A percentile compares a stretch with the other conserved stretches of the same genome.
phyloP scores from a whole-genome alignment of 169 alveolate genomes.

The Toxoplasma gondii region DNA sequence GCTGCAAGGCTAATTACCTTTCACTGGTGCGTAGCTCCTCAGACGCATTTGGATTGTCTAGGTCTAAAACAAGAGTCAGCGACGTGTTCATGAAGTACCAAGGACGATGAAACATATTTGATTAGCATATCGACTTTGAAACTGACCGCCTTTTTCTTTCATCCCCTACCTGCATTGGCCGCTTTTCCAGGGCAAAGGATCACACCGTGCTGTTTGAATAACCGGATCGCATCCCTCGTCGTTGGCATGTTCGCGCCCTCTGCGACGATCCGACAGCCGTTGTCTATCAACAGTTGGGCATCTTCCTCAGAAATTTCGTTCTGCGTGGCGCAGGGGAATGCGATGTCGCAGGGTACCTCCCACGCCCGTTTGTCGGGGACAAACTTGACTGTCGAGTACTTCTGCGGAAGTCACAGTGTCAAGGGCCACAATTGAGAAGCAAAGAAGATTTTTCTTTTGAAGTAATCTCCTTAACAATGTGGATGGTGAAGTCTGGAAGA shows the following conservation, averaged over 20 bases:
- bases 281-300: constrained; percentile 75
- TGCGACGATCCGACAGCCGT: constrained; percentile 76
- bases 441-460: too few species aligned
- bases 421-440: neutral
- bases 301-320: constrained; percentile 81
- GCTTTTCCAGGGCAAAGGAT: constrained; percentile 88
- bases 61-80: too few species aligned
- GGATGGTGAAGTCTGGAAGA: neutral
- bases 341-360: constrained; percentile 73
- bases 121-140: too few species aligned
- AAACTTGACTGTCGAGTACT: neutral
- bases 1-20: too few species aligned
- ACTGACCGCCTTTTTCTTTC: too few species aligned
- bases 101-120: neutral
- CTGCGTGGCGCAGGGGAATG: constrained; percentile 89
- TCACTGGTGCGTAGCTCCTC: too few species aligned
- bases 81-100: too few species aligned
- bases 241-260: constrained; percentile 91
- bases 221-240: constrained; percentile 79
- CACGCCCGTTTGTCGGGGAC: constrained; percentile 57
- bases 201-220: constrained; percentile 74
- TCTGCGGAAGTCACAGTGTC: neutral
- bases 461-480: neutral
- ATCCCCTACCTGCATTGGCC: constrained; percentile 80
- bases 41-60: too few species aligned